Evolutionary conservation across 73 alveolate species (phyloP), one percentile per base, ranked within the genome.

Genomic region (Symbiodinium natans): DNA sequence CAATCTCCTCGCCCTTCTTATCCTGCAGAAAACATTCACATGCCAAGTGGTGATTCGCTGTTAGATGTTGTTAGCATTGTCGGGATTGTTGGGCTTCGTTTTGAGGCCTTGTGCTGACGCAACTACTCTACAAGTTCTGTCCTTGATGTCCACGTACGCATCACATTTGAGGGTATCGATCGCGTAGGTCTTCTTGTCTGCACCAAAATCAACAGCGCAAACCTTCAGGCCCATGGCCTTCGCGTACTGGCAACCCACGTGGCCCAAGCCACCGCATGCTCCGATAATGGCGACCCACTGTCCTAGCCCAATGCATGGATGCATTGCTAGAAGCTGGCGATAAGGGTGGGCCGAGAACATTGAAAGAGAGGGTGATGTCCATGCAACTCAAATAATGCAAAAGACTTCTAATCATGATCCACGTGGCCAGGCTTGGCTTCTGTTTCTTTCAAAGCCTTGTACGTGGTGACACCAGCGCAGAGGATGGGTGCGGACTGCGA

Each of bases 361-460:
- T n/a, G n/a, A n/a, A n/a, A n/a, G n/a, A n/a, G n/a, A n/a, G n/a
- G n/a, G n/a, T n/a, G n/a, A n/a, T n/a, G n/a, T n/a, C n/a, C n/a
- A n/a, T n/a, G n/a, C n/a, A n/a, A n/a, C n/a, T n/a, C n/a, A n/a
- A n/a, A n/a, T n/a, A n/a, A n/a, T n/a, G n/a, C n/a, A n/a, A n/a
- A n/a, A n/a, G n/a, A n/a, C n/a, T n/a, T n/a, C n/a, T n/a, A n/a
- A n/a, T n/a, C n/a, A n/a, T n/a, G n/a, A n/a, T n/a, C n/a, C n/a
- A n/a, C n/a, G n/a, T n/a, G n/a, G n/a, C 89, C 89, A 23, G 89
- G 89, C 39, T 82, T 82, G 89, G 89, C 68, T 23, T 82, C 89
- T 3, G 89, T 82, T n/a, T 82, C 89, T 46, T 82, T 82, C 89
- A 82, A 23, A 13, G 89, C 89, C 68, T 82, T 82, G 89, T 82